Evolutionary conservation across 2,329 filamentous ascomycete genomes (phyloP).

Genomic region (Pezicula neosporulosa): DNA sequence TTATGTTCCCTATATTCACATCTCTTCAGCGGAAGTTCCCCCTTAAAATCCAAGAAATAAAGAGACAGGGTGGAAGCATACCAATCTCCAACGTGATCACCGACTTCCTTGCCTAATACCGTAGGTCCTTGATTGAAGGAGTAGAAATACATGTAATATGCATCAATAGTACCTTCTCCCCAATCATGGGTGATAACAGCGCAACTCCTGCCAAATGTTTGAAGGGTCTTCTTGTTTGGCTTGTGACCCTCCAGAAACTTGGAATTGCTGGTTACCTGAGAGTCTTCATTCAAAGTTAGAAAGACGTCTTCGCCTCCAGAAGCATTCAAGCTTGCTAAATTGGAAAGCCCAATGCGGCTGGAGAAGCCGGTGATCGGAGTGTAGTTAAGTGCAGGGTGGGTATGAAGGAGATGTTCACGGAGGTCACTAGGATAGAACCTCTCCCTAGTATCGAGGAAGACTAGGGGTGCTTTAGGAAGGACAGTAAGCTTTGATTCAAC

Average conservation of each 20-base stretch:
- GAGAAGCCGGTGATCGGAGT: constrained; percentile 28
- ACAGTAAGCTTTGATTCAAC: background rate
- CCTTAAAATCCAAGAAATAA: background rate
- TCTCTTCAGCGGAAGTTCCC: background rate
- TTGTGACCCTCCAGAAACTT: constrained; percentile 43
- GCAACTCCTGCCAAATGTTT: constrained; percentile 36
- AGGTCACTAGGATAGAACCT: constrained; percentile 44
- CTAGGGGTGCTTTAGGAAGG: constrained; percentile 37
- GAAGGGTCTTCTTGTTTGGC: constrained; percentile 45
- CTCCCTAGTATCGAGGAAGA: constrained; percentile 44
- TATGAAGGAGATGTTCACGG: constrained; percentile 37
- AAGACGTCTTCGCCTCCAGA: constrained; percentile 37
- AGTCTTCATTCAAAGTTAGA: constrained; percentile 41
- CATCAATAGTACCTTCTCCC: constrained; percentile 39
- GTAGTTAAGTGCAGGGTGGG: constrained; percentile 38
- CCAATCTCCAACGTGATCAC: constrained; percentile 57
- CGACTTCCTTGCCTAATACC: background rate
- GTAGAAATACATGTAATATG: constrained; percentile 26
- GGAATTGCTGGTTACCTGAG: constrained; percentile 34
- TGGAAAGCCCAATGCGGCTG: constrained; percentile 37
- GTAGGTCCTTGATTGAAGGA: constrained; percentile 21
- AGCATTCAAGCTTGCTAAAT: constrained; percentile 40
- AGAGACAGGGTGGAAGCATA: constrained; percentile 1
- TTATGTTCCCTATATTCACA: constrained; percentile 64
- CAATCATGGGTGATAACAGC: constrained; percentile 73